Evolutionary conservation across 345 rosid species (phyloP), one percentile per base, ranked within the genome.

Genomic region (Euphorbia tirucalli): DNA sequence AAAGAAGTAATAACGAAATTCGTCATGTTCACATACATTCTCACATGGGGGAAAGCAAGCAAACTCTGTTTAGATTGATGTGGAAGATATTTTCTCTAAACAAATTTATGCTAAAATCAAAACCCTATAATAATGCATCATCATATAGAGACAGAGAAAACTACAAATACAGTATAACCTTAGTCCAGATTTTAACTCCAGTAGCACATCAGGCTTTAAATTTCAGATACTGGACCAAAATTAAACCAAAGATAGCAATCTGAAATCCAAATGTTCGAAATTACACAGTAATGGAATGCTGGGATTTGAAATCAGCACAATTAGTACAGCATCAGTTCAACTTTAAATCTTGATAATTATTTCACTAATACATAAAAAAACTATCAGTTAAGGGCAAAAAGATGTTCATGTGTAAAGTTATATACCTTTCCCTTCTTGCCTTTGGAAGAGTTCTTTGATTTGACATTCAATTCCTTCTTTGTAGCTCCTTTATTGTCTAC

Each of bases 371-470:
- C n/a, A 32, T 16, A 32, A 30, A 27, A 60, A 6, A 2, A 16
- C 35, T 30, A 5, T 0, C 18, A 11, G n/a, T n/a, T 11, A 18
- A 61, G 25, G 24, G 8, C 15, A 25, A 25, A 15, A 19, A 65
- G 35, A 65, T 6, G 19, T 19, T 65, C 14, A 44, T 31, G 31
- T 14, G 27, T 15, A 66, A 35, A 66, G 58, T 28, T 48, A 2
- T 19, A 44, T 82, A 95, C 99, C 97, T 89, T 95, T 39, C 74
- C 71, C 75, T 89, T 92, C 88, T 84, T 95, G 71, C 91, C 93
- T 85, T 88, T 92, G 48, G 97, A 84, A 7, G 80, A 77, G 75
- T 80, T 87, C 79, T 86, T 92, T 58, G 83, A 78, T 76, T 84
- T 87, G 61, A 73, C 60, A 58, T 78, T 74, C 27, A 77, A 32